Conservation (phyloP, 2,329 filamentous ascomycete genomes). For the Septoria linicola region DNA sequence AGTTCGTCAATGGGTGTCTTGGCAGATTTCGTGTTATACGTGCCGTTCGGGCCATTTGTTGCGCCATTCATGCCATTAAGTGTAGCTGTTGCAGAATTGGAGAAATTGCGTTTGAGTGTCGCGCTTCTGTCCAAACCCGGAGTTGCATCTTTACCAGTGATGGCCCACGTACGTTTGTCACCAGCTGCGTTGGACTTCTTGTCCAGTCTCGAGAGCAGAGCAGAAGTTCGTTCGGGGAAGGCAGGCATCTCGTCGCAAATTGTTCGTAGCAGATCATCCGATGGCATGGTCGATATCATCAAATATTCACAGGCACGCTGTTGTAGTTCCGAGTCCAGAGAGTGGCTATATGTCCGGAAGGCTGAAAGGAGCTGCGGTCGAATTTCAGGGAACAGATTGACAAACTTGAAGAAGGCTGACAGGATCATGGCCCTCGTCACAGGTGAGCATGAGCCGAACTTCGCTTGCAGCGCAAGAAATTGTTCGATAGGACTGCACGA, state of each 20-base stretch:
- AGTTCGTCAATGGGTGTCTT: constrained; percentile 59
- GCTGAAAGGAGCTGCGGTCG: constrained; percentile 90
- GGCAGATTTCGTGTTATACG: constrained; percentile 28
- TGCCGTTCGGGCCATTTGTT: constrained; percentile 29
- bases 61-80: constrained; percentile 40
- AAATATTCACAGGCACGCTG: constrained; percentile 96
- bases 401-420: constrained; percentile 94
- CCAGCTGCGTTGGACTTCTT: constrained; percentile 85
- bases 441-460: constrained; percentile 84
- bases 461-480: constrained; percentile 85
- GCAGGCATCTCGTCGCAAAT: constrained; percentile 99
- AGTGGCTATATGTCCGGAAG: constrained; percentile 90
- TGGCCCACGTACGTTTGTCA: constrained; percentile 95
- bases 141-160: constrained; percentile 84
- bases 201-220: constrained; percentile 84
- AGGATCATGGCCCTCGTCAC: constrained; percentile 90
- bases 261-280: constrained; percentile 87
- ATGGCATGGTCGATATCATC: constrained; percentile 76
- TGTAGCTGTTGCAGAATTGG: constrained; percentile 45
- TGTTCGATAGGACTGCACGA: constrained; percentile 97
- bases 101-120: constrained; percentile 84
- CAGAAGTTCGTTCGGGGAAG: constrained; percentile 91
- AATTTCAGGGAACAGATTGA: constrained; percentile 98
- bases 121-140: constrained; percentile 68
- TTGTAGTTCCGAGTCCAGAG: constrained; percentile 90